Evolutionary conservation across 2,329 filamentous ascomycete genomes (phyloP), one percentile per base, ranked within the genome.

Genomic region (Aspergillus clavatus): DNA sequence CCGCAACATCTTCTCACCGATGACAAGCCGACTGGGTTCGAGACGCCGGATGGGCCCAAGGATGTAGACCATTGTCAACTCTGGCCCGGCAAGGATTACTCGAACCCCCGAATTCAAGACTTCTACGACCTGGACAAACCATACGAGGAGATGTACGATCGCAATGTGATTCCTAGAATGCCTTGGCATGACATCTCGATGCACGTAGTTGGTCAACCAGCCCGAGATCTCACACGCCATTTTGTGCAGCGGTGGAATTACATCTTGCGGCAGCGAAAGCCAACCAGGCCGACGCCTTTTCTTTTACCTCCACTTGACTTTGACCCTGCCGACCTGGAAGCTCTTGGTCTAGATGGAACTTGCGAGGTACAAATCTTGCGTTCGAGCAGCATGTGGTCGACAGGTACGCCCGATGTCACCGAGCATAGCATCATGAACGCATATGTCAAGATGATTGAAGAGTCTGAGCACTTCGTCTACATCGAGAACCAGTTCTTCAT

Each of bases 401-500:
- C 95, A 2, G 93, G 93, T 12, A 89, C 89, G 11, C 78, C 79
- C 0, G 86, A 89, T 45, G 81, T 89, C 47, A 87, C 85, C 0
- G 93, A 98, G 65, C 84, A 90, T 67, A 97, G 91, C 62, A 97
- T 98, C 62, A 90, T 95, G 77, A 93, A 86, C 52, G 91, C 93
- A 3, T 97, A 97, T 61, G 80, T 94, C 55, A 93, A 94, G 65
- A 82, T 95, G 74, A 98, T 98, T 56, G 85, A 93, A 54, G 86
- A 91, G 53, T 96, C 89, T 1, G 89, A 98, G 38, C 93, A 97
- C 66, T 95, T 96, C 60, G 88, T 97, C 41, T 97, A 98, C 68
- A 95, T 97, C 54, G 93, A 98, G 66, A 98, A 98, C 63, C 93
- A 98, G 62, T 98, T 97, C 70, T 98, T 95, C 72, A 87, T 98